Conservation (phyloP, 1,284 basidiomycete genomes). For the Irpex sp. region DNA sequence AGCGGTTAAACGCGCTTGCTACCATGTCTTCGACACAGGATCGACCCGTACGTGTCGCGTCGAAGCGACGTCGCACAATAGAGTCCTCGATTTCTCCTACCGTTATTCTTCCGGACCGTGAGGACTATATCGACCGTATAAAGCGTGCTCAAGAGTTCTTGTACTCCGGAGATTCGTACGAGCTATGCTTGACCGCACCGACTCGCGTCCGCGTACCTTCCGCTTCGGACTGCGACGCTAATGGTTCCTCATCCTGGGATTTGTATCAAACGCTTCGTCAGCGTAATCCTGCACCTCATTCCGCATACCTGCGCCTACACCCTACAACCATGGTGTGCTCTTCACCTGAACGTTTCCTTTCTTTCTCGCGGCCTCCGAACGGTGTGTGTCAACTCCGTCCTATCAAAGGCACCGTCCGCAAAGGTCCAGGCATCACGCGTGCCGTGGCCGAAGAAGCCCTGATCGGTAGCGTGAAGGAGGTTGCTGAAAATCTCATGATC, state of each 20-base stretch:
- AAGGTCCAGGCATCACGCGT: constrained; percentile 59
- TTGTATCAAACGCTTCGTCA: constrained; percentile 70
- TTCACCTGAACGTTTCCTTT: constrained; percentile 92
- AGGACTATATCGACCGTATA: constrained; percentile 72
- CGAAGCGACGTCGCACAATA: constrained; percentile 1
- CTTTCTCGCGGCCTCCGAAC: constrained; percentile 67
- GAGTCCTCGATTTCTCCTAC: constrained; percentile 22
- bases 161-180: constrained; percentile 90
- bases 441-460: constrained; percentile 64
- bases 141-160: constrained; percentile 74
- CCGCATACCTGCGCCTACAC: constrained; percentile 76
- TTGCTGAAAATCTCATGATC: constrained; percentile 98
- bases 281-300: constrained; percentile 90
- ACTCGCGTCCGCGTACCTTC: constrained; percentile 49
- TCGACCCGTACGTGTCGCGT: constrained; percentile 1
- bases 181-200: constrained; percentile 88
- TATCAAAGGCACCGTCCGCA: constrained; percentile 90
- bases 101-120: constrained; percentile 51
- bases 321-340: constrained; percentile 71
- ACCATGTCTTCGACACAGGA: constrained; percentile 6
- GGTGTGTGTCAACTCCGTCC: constrained; percentile 83
- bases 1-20: constrained; percentile 20
- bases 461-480: constrained; percentile 81
- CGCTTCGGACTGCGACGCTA: constrained; percentile 24
- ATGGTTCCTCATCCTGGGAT: constrained; percentile 61